phyloP scores from a whole-genome alignment of 352 stramenopile species.

The Phytophthora ohioensis region DNA sequence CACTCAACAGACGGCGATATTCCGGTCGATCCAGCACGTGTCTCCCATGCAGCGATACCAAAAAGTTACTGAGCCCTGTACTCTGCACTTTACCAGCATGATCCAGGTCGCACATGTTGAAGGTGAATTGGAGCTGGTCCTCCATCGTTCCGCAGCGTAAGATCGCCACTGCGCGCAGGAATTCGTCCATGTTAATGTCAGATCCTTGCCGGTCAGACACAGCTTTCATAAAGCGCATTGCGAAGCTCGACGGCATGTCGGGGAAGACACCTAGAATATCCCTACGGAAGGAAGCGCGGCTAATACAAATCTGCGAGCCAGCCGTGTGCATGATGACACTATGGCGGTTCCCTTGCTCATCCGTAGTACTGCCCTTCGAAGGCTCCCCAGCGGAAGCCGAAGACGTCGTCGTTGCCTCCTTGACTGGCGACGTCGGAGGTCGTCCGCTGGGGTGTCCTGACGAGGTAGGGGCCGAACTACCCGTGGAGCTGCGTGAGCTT shows the following conservation, averaged over 20 bases:
- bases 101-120: constrained; percentile 91
- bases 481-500: constrained; percentile 28
- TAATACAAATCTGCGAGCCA: constrained; percentile 84
- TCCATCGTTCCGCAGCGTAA: constrained; percentile 75
- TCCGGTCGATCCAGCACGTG: constrained; percentile 78
- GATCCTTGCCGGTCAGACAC: constrained; percentile 83
- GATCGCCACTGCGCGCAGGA: constrained; percentile 82
- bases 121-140: constrained; percentile 83
- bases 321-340: constrained; percentile 71
- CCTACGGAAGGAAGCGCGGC: constrained; percentile 81
- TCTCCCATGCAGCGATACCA: constrained; percentile 82
- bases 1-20: constrained; percentile 78
- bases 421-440: constrained; percentile 55
- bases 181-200: constrained; percentile 92
- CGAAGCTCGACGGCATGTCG: constrained; percentile 90
- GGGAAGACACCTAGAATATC: constrained; percentile 91
- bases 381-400: constrained; percentile 29
- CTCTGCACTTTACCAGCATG: constrained; percentile 88
- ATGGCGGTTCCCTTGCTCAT: constrained; percentile 47
- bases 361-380: constrained; percentile 50
- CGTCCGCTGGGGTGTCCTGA: constrained; percentile 35
- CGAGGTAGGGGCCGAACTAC: constrained; percentile 24
- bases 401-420: constrained; percentile 38
- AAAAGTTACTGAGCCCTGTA: constrained; percentile 86
- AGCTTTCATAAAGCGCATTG: constrained; percentile 91